Percentiles rank a stretch among this genome's conserved stretches.
These are phyloP conservation scores for Scedosporium dehoogii DNA, from an alignment of 2,329 filamentous ascomycete genomes.

Conservation along the genomic window DNA sequence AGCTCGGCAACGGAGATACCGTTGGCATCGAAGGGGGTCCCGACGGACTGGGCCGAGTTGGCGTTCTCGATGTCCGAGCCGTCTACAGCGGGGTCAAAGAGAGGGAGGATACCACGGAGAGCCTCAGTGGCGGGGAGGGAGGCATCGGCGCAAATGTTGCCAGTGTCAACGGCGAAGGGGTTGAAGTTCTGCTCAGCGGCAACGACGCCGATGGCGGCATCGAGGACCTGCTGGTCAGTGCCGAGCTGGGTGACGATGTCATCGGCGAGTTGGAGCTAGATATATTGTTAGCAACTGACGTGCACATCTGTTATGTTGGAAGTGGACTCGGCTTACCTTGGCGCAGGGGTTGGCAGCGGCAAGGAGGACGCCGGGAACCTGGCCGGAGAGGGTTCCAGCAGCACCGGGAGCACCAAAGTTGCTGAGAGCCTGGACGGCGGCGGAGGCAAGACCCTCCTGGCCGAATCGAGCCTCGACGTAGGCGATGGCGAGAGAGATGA, in stretches of 20 bases:
- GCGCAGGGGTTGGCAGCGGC: slow-evolving; percentile 56
- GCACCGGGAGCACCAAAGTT: slow-evolving; percentile 47
- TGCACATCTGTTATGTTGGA: not conserved
- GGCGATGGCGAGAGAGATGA: slow-evolving; percentile 31
- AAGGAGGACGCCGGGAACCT: slow-evolving; percentile 51
- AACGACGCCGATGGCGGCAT: slow-evolving; percentile 52
- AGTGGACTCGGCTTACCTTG: slow-evolving; percentile 31
- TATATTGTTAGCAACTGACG: slow-evolving; percentile 12
- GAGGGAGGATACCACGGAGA: slow-evolving; percentile 56
- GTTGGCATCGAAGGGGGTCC: slow-evolving; percentile 43
- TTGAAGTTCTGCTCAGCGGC: slow-evolving; percentile 61
- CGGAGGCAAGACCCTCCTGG: slow-evolving; percentile 51
- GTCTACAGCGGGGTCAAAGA: slow-evolving; percentile 54
- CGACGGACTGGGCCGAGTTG: slow-evolving; percentile 42
- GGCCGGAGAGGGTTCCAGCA: slow-evolving; percentile 54
- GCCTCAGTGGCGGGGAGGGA: slow-evolving; percentile 48
- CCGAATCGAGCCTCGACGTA: slow-evolving; percentile 47
- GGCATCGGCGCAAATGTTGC: slow-evolving; percentile 54
- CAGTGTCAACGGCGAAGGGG: slow-evolving; percentile 49
- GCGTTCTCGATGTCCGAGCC: slow-evolving; percentile 49
- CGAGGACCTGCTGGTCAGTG: slow-evolving; percentile 46
- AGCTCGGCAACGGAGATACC: slow-evolving; percentile 59
- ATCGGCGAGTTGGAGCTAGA: slow-evolving; percentile 51
- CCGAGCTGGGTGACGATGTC: slow-evolving; percentile 53
- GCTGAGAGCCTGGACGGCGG: slow-evolving; percentile 41